These are phyloP conservation scores for Pythium phragmiticola DNA, from an alignment of 352 stramenopile species.

Conservation along the genomic window DNA sequence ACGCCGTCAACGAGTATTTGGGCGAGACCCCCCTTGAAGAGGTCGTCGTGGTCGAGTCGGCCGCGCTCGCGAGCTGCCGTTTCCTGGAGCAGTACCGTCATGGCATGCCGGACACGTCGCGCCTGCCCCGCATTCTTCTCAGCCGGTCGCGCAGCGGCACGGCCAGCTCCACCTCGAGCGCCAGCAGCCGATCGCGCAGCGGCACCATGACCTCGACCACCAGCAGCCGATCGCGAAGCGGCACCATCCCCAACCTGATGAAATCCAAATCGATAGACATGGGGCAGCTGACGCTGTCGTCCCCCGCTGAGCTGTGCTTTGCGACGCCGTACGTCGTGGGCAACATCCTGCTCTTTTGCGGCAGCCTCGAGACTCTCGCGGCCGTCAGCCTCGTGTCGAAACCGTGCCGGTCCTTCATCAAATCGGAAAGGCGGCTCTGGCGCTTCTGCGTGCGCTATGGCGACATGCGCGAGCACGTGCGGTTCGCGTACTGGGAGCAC, in stretches of 20 bases:
- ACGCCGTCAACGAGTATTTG: constrained; percentile 70
- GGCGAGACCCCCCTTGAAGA: constrained; percentile 62
- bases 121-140: constrained; percentile 41
- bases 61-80: constrained; percentile 35
- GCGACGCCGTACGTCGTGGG: constrained; percentile 64
- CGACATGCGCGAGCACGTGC: constrained; percentile 47
- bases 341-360: constrained; percentile 70
- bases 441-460: constrained; percentile 85
- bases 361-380: constrained; percentile 48
- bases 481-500: constrained; percentile 81
- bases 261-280: constrained; percentile 20
- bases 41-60: constrained; percentile 49
- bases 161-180: not conserved
- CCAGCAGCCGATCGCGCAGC: constrained; percentile 14
- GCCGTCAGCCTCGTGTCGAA: constrained; percentile 56
- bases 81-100: constrained; percentile 68
- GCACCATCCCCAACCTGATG: too few species aligned
- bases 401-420: constrained; percentile 57
- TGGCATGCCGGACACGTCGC: constrained; percentile 20
- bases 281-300: not conserved
- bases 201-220: not conserved
- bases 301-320: constrained; percentile 44
- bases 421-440: constrained; percentile 59
- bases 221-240: not conserved
- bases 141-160: constrained; percentile 23